Base-by-base conservation (phyloP, 352 stramenopile species). In the Phytophthora sp. region DNA sequence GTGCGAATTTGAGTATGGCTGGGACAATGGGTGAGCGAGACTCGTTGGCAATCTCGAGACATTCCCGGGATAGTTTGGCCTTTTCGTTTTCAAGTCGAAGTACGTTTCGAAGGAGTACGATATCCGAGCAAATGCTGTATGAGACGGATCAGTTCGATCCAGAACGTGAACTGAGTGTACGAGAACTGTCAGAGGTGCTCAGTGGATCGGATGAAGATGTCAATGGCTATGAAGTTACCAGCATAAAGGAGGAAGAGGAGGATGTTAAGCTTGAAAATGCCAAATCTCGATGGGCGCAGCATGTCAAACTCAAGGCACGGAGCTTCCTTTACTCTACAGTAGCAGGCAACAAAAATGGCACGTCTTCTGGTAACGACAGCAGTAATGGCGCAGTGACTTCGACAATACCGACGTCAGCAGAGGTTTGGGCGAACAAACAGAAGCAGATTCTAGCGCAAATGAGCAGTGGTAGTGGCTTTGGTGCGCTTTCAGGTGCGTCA, bases 161-260 rank as follows among this genome's bases (percentile, higher is more conserved):
- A 0, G 86, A 94, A 68, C 79, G 86, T 26, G 84, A 91, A 55
- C 66, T 94, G 15, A 93, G 86, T 27, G 84, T 74, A 24, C 67
- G 71, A 1, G 88, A 96, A 47, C 54, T 96, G n/a, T 82, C 79
- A 12, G 84, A 94, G 31, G 82, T 94, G 20, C 76, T 96, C 2
- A 89, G 80, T 49, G 74, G 75, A 0, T 89, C 69, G 9, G 75
- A 89, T 46, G 72, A 83, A 21, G 68, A 93, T 49, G 73, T 79
- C 33, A 89, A 87, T 60, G 82, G 73, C 38, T 86, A 91, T 56
- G 80, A 88, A 61, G 84, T 93, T 62, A 91, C 85, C 16, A 93
- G 84, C 68, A 93, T 94, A 69, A 96, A 93, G 35, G 79, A 93
- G 58, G 84, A 93, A 64, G 88, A 94, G 41, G 79, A 96, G 54